Evolutionary conservation across 2,329 filamentous ascomycete species (phyloP).

Genomic region (Diaporthe sp.): DNA sequence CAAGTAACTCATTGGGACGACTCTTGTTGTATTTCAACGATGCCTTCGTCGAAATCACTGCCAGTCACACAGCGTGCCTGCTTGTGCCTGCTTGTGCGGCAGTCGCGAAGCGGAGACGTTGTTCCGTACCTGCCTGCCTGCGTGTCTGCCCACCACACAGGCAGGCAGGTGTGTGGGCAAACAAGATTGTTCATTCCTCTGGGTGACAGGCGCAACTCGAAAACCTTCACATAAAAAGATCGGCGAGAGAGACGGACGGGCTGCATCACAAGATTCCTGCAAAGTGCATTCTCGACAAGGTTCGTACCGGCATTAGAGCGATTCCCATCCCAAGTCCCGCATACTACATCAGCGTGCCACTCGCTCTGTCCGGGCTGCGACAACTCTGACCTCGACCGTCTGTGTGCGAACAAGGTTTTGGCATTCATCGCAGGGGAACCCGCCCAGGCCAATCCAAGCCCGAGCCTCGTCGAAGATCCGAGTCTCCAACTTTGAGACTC

Average conservation of each 20-base stretch:
- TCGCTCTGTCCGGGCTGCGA: slow-evolving; percentile 13
- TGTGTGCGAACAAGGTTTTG: slow-evolving; percentile 25
- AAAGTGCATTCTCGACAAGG: neutral
- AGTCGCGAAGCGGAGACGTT: slow-evolving; percentile 6
- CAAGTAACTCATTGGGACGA: neutral
- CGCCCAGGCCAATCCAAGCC: slow-evolving; percentile 8
- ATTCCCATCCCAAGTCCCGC: slow-evolving; percentile 25
- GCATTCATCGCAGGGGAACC: slow-evolving; percentile 23
- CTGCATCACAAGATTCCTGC: neutral
- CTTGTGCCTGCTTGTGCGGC: slow-evolving; percentile 1
- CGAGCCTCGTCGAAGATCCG: neutral
- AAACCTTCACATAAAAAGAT: slow-evolving; percentile 28
- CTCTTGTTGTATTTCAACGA: neutral
- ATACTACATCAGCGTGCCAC: slow-evolving; percentile 8
- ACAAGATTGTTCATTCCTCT: slow-evolving; percentile 12
- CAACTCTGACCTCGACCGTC: slow-evolving; percentile 9
- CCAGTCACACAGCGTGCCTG: neutral
- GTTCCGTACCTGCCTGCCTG: neutral
- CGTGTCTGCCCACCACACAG: neutral
- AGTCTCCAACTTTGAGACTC: slow-evolving; percentile 9
- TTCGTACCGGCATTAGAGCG: slow-evolving; percentile 17
- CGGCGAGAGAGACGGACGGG: neutral
- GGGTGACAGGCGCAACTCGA: neutral
- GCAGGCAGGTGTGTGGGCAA: neutral
- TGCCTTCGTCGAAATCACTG: neutral